Base-by-base conservation (phyloP, 495 filamentous ascomycete genomes). In the Penicillium paxilli region DNA sequence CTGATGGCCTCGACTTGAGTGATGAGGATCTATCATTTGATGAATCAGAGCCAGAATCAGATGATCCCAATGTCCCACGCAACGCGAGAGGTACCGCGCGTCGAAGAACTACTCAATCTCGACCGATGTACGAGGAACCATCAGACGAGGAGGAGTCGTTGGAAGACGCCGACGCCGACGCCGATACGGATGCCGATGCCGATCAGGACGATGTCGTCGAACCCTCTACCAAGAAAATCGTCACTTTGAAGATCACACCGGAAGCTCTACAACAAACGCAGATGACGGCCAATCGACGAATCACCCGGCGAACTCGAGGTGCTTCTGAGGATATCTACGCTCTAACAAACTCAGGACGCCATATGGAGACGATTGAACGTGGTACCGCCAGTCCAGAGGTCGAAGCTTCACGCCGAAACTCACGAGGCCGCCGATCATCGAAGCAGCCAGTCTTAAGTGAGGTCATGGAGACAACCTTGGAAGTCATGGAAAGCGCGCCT, bases 271-370 rank as follows among this genome's bases (percentile, higher is more conserved):
- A 68, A 45, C 59, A 62, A 21, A 67, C 71, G 17, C 51, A 54
- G 4, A 47, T 59, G 44, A 37, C 42, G 9, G 46, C 28, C 7
- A 66, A 59, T n/a, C 73, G 83, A 46, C 77, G 83, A 49, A 83
- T 75, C 30, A 86, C 84, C 55, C 82, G 85, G 16, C 78, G 81
- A 6, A 81, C 77, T 17, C 81, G 83, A 38, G 83, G 82, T 51
- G 72, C 80, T 8, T 76, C 79, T 5, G 82, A 83, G 33, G 80
- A 86, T 14, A 77, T 87, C 12, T 72, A 86, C 37, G 84, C 79
- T 16, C 74, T 96, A 26, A 86, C 90, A 0, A 86, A 85, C 60
- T 95, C 91, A 2, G 91, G 91, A 11, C 83, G 79, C 60, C 89
- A 95, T 65, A 82, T 85, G 50, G 63, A 81, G 49, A 74, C 81